Conservation (phyloP, 1,139 yeast species). For the Taphrina communis region DNA sequence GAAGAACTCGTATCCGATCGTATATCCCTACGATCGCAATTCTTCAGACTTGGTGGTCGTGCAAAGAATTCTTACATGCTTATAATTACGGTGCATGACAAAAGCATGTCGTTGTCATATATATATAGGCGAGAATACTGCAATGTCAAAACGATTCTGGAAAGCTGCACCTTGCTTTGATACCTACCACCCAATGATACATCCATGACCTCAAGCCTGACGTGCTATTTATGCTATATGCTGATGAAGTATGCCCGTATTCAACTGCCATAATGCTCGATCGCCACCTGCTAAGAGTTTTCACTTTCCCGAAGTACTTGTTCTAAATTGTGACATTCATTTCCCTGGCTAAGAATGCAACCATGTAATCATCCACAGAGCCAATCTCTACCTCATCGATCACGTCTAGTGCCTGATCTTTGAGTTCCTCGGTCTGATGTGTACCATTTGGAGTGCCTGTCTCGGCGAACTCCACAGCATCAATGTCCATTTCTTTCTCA, state of each 20-base stretch:
- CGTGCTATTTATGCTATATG: not conserved
- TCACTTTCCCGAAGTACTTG: too few species aligned
- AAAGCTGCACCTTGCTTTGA: too few species aligned
- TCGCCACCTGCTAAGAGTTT: not conserved
- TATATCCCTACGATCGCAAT: not conserved
- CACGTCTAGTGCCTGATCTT: slow-evolving; percentile 47
- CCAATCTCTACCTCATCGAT: slow-evolving; percentile 74
- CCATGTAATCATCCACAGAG: slow-evolving; percentile 96
- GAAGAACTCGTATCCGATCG: slow-evolving; percentile 11
- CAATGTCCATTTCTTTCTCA: slow-evolving; percentile 80
- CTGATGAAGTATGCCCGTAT: not conserved
- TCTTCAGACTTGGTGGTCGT: too few species aligned
- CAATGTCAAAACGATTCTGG: too few species aligned
- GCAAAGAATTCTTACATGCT: too few species aligned
- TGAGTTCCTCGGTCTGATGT: not conserved
- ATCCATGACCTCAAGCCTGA: not conserved
- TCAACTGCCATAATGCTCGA: not conserved
- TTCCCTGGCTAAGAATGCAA: slow-evolving; percentile 70
- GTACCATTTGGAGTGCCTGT: slow-evolving; percentile 40
- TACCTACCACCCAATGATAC: not conserved
- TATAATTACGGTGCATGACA: too few species aligned
- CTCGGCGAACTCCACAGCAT: slow-evolving; percentile 74
- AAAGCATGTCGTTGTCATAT: too few species aligned
- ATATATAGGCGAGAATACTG: too few species aligned
- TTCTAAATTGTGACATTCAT: slow-evolving; percentile 5